Evolutionary conservation across 1,284 basidiomycete genomes (phyloP), one percentile per base, ranked within the genome.

Genomic region (Rhizoctonia solani): DNA sequence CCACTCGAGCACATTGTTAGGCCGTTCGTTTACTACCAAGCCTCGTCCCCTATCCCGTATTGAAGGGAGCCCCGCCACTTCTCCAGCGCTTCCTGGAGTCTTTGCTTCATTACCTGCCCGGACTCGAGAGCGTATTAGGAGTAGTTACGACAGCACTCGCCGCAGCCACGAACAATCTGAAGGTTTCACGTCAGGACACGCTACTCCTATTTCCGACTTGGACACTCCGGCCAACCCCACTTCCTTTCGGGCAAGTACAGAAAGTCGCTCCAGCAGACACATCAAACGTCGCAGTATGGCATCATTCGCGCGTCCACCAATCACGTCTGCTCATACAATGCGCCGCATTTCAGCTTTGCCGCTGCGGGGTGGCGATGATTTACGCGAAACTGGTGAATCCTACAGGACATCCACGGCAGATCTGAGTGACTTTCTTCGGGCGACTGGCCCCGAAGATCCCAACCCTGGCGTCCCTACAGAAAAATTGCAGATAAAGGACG

Each of bases 391-490:
- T 27, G 46, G 44, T 32, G 58, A 50, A 41, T 46, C 32, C 3
- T 61, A 63, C 37, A 59, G 69, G 6, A 46, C 69, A 5, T 63
- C 61, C 21, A 70, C 69, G 1, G 53, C 69, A 21, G 69, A 70
- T 37, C 42, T 70, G 21, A 59, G 56, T 47, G 69, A 70, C 25
- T 70, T 70, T 39, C 42, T 70, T 13, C 56, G 69, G 16, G 61
- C 39, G n/a, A 70, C 69, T 25, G 69, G 69, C 42, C 69, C 69
- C 13, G 68, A 67, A 39, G 59, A 63, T 53, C 2, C 49, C 11
- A 47, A 30, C 23, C 30, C 11, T 19, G 30, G 44, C 32, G 44
- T 34, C 14, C 46, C 34, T 63, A 19, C 5, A 4, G 37, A 25
- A 19, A 61, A 46, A 21, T 21, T 8, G 4, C 19, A 39, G 11